Conservation (phyloP, 108 stramenopile genomes). For the Conticribra weissflogii region DNA sequence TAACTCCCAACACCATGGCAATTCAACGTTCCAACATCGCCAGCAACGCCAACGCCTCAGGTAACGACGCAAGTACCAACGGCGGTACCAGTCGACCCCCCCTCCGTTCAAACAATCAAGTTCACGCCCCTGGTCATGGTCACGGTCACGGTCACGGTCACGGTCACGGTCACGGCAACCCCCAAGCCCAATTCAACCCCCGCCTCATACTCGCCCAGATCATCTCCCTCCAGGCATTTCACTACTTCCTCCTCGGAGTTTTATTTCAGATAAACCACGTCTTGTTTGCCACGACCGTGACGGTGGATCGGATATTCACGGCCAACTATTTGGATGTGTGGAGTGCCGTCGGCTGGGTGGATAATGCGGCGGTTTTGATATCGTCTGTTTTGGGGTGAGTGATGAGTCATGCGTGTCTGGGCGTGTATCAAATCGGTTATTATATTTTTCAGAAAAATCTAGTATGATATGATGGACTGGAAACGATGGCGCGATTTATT, state of each 20-base stretch:
- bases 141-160: not conserved
- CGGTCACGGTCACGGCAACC: not conserved
- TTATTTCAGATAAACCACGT: conserved; percentile 75
- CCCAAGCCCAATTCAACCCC: conserved; percentile 53
- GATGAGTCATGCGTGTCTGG: no score
- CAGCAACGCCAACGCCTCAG: conserved; percentile 8
- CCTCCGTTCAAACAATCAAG: no score
- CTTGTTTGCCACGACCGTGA: conserved; percentile 62
- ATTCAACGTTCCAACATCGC: conserved; percentile 39
- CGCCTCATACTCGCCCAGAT: conserved; percentile 68
- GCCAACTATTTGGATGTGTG: conserved; percentile 68
- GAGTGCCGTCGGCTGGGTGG: conserved; percentile 68
- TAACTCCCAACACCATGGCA: conserved; percentile 22
- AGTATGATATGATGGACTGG: no score
- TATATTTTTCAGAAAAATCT: no score
- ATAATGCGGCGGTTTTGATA: conserved; percentile 65
- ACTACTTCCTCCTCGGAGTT: conserved; percentile 72
- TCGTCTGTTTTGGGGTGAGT: conserved; percentile 58
- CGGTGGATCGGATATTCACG: conserved; percentile 84
- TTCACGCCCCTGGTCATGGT: conserved; percentile 2
- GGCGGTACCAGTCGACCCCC: conserved; percentile 9
- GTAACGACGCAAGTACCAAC: not conserved
- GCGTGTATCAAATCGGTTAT: no score
- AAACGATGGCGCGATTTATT: no score
- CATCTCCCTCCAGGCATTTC: conserved; percentile 77